Base-by-base conservation (phyloP, 2,329 filamentous ascomycete genomes). In the Pseudogymnoascus sp. region DNA sequence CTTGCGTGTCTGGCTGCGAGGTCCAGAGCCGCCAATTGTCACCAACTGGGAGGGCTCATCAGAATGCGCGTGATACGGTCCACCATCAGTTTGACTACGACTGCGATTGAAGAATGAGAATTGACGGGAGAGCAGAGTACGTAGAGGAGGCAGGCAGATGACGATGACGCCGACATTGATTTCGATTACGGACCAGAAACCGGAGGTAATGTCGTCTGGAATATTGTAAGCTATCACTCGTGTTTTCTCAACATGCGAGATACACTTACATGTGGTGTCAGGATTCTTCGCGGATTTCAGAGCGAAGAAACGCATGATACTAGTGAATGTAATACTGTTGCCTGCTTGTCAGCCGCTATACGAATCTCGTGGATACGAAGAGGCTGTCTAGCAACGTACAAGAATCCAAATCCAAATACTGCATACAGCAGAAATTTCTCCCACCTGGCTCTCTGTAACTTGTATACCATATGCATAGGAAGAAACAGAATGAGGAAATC, bases 391-490 rank as follows among this genome's bases (percentile, higher is more conserved):
- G 18, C 18, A 41, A 41, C 38, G 38, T 41, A 41, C 38, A 41
- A 41, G 38, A 41, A 41, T 41, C 38, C 38, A 41, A 41, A 41
- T 41, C 38, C 38, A 41, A 41, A 41, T 18, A 41, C 38, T 41
- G 16, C 16, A 16, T 41, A 41, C 7, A 41, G 5, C 38, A 41
- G 38, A 4, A 41, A 41, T 41, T 41, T 41, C 16, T 41, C 64
- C 28, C 62, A 37, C 41, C 18, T 61, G 21, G 61, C 58, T 33
- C 64, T 63, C 49, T 65, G 64, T 40, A 65, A 37, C 37, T 64
- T 65, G 31, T 65, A 64, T 6, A 65, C 63, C 64, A 65, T 64
- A 41, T 65, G 61, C 59, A 66, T 63, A 0, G 65, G 65, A 59
- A 66, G 31, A 37, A 65, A 55, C 28, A 66, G 31, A 23, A 65